Percentiles rank a stretch among this genome's conserved stretches.
Evolutionary conservation across 2,329 filamentous ascomycete species (phyloP).

Genomic region (Orbilia brochopaga): DNA sequence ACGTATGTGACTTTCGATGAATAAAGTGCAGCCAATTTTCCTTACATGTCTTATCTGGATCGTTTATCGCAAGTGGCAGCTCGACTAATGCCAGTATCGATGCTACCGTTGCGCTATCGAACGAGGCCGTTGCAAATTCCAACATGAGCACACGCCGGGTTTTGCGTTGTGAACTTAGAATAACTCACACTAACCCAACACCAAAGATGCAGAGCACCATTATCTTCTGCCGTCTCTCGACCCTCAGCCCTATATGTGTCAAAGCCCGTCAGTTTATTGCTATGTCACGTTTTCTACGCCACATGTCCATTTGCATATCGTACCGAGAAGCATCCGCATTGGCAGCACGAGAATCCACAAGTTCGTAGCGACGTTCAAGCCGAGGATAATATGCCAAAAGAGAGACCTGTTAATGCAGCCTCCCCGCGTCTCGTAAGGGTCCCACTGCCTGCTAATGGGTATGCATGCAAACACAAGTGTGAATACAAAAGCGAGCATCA

Average conservation of each 20-base stretch:
- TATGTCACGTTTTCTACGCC: background rate
- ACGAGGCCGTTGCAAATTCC: slow-evolving; percentile 18
- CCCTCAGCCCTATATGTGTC: slow-evolving; percentile 17
- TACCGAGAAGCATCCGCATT: slow-evolving; percentile 40
- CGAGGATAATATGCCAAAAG: slow-evolving; percentile 42
- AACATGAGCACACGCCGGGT: slow-evolving; percentile 24
- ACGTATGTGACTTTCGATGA: slow-evolving; percentile 1
- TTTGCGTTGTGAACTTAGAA: background rate
- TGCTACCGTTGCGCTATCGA: slow-evolving; percentile 38
- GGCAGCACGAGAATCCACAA: slow-evolving; percentile 45
- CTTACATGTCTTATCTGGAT: slow-evolving; percentile 49
- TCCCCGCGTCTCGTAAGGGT: slow-evolving; percentile 50
- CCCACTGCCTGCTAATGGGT: slow-evolving; percentile 57
- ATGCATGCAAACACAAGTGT: slow-evolving; percentile 59
- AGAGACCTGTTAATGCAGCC: slow-evolving; percentile 34
- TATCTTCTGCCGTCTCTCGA: slow-evolving; percentile 29
- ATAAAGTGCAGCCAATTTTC: too few relatives aligned
- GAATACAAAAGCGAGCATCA: slow-evolving; percentile 58
- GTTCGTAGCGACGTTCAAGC: slow-evolving; percentile 39
- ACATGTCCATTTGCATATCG: background rate
- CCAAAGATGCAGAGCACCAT: slow-evolving; percentile 44
- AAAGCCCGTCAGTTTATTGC: slow-evolving; percentile 9
- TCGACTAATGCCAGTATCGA: slow-evolving; percentile 43
- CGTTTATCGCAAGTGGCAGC: slow-evolving; percentile 49
- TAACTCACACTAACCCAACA: slow-evolving; percentile 29